phyloP scores from a whole-genome alignment of 2,329 filamentous ascomycete species.

The Fusarium sacchari region DNA sequence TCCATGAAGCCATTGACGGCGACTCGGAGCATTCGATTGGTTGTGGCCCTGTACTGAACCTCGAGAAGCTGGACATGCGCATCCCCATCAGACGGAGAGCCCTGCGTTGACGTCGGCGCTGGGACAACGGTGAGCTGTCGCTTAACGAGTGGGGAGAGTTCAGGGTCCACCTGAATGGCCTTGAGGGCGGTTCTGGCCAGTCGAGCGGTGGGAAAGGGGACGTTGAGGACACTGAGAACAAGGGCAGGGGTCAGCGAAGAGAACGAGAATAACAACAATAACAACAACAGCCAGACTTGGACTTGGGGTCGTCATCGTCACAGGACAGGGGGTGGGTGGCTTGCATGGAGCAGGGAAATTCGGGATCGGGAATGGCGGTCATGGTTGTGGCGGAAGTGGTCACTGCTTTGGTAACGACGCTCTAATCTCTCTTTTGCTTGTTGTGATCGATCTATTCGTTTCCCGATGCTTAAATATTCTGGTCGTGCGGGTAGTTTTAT shows the following conservation, averaged over 20 bases:
- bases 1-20: constrained; percentile 98
- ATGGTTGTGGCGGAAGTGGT: constrained; percentile 46
- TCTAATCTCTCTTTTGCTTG: constrained; percentile 17
- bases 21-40: constrained; percentile 95
- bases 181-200: constrained; percentile 80
- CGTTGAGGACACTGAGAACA: constrained; percentile 70
- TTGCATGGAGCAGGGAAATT: constrained; percentile 73
- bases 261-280: constrained; percentile 23
- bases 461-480: constrained; percentile 1
- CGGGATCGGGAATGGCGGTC: constrained; percentile 54
- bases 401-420: constrained; percentile 20
- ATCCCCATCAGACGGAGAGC: constrained; percentile 26
- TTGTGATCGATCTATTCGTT: constrained; percentile 30
- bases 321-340: constrained; percentile 42
- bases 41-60: constrained; percentile 85
- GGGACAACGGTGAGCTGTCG: constrained; percentile 71
- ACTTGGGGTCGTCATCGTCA: constrained; percentile 23
- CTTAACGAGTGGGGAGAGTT: constrained; percentile 85
- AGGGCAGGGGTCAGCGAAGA: constrained; percentile 29
- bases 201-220: constrained; percentile 83
- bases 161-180: constrained; percentile 84
- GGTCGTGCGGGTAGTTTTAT: neutral
- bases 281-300: constrained; percentile 23
- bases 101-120: constrained; percentile 38
- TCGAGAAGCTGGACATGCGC: constrained; percentile 63